Evolutionary conservation across 2,329 filamentous ascomycete genomes (phyloP), one percentile per base, ranked within the genome.

Genomic region (Tolypocladium tundrense): DNA sequence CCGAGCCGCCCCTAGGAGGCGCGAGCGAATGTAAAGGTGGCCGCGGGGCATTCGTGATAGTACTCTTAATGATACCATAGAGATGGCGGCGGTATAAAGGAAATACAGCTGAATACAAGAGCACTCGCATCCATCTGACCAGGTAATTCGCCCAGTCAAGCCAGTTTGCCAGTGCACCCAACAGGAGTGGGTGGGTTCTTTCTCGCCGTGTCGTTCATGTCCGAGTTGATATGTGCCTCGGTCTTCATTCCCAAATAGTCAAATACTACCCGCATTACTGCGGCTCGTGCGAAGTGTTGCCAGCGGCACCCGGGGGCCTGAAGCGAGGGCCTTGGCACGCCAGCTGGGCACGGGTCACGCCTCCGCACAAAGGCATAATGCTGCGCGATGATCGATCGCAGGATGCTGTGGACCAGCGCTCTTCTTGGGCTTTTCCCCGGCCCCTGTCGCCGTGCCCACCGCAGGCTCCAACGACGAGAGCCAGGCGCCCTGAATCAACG

Each of bases 1-100:
- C 72, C 87, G 93, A 61, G 90, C 91, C 55, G 94, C 94, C 56
- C 94, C 94, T 56, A 82, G 94, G 56, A 64, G 69, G 65, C 73
- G 73, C 58, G 73, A 74, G 63, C 68, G 73, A 42, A 74, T 74
- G 72, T 75, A 65, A 52, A 9, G 51, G 19, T 40, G 35, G 48
- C 50, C 33, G 58, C 43, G 59, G 60, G 58, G 62, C 31, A 31
- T 35, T 52, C 31, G 35, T 37, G 48, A 52, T 10, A 35, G 48
- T 35, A 21, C 48, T 51, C 48, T n/a, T 35, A 21, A 56, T 51
- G 54, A 51, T 51, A 56, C 54, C 54, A 51, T 37, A 43, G 31
- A 56, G 43, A 48, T 43, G 53, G 53, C 53, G 40, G 53, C 53
- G 53, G 39, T 43, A 42, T 42, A 42, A 14, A 35, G 10, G 19